A percentile compares a stretch with the other conserved stretches of the same genome.
Conservation (phyloP, 129 eudicot species). For the Ambrosia artemisiifolia region DNA sequence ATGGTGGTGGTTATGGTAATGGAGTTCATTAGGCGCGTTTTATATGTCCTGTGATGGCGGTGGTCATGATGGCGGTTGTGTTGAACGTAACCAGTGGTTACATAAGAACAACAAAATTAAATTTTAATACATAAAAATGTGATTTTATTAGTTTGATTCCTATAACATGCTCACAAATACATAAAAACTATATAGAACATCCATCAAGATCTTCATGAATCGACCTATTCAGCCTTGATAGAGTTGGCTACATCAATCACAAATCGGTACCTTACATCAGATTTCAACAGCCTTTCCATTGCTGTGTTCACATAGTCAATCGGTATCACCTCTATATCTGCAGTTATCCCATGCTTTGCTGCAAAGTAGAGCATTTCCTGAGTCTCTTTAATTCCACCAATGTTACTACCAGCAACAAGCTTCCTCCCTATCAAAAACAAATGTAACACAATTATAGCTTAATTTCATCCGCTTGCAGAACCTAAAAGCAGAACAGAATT, state of each 20-base stretch:
- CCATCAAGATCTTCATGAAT: neutral
- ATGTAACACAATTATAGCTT: neutral
- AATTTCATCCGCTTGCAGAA: neutral
- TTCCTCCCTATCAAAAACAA: conserved; percentile 33
- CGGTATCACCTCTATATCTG: conserved; percentile 47
- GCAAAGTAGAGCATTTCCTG: conserved; percentile 68
- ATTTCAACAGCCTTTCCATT: conserved; percentile 46
- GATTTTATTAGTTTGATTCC: neutral
- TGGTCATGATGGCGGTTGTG: too few species aligned
- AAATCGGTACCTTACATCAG: conserved; percentile 65
- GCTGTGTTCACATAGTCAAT: conserved; percentile 58
- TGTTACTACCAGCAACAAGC: conserved; percentile 31
- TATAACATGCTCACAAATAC: neutral
- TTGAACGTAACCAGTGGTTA: too few species aligned
- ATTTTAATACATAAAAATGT: too few species aligned
- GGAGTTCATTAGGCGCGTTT: too few species aligned
- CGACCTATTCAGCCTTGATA: conserved; percentile 18
- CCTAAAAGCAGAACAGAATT: neutral
- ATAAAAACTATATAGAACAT: neutral
- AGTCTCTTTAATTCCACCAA: conserved; percentile 52
- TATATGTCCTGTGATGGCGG: too few species aligned
- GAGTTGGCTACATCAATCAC: conserved; percentile 53
- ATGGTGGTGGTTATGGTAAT: too few species aligned
- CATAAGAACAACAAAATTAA: too few species aligned
- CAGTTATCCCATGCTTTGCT: conserved; percentile 40